Conservation (phyloP, 768 basidiomycete species). For the Dentipellis sp. region DNA sequence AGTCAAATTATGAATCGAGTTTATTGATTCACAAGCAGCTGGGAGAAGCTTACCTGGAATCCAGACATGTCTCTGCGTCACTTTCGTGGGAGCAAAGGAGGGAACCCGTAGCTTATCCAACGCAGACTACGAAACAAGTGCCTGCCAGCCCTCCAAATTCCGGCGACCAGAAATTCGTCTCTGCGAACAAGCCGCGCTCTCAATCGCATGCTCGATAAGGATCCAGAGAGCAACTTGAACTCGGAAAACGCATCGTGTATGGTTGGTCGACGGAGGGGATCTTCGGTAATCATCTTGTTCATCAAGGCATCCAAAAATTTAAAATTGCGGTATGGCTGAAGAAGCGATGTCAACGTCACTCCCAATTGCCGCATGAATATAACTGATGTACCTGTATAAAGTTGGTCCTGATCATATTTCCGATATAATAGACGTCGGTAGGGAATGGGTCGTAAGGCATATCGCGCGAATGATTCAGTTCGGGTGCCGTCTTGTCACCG, state of each 20-base stretch:
- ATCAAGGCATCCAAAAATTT: background rate
- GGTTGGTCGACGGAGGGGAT: background rate
- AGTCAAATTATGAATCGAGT: no score
- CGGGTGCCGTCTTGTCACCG: slow-evolving; percentile 16
- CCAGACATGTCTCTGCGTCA: no score
- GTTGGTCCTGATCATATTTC: slow-evolving; percentile 10
- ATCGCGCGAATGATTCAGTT: slow-evolving; percentile 5
- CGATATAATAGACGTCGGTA: slow-evolving; percentile 15
- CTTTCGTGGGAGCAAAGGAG: no score
- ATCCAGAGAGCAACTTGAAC: background rate
- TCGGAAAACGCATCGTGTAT: background rate
- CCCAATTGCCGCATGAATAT: background rate
- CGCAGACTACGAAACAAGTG: background rate
- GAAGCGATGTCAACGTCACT: no score
- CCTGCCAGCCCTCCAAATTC: background rate
- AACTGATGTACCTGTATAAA: slow-evolving; percentile 7
- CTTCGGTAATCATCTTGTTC: background rate
- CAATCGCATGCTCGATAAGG: background rate
- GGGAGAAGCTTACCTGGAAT: no score
- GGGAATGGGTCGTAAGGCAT: slow-evolving; percentile 12
- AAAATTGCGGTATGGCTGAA: background rate
- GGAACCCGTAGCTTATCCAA: no score
- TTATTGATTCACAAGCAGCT: no score
- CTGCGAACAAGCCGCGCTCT: background rate
- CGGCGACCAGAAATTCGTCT: background rate